Base-by-base conservation (phyloP, 2,329 filamentous ascomycete species). In the Colletotrichum chrysophilum region DNA sequence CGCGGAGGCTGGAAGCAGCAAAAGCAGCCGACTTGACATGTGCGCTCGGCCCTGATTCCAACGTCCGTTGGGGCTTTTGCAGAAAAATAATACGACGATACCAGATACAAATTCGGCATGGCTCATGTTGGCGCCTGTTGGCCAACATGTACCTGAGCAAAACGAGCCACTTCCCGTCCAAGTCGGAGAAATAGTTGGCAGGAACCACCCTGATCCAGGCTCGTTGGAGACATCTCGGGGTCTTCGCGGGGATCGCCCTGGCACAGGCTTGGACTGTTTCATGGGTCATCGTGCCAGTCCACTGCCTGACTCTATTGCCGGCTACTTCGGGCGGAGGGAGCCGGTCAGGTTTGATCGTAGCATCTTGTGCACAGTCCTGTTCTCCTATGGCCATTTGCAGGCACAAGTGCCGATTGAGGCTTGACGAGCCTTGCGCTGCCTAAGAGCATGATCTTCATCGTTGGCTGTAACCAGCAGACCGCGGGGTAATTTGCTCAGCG, bases 321-420 rank as follows among this genome's bases (percentile, higher is more conserved):
- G 68, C 26, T 71, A 21, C 62, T 62, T 66, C 69, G 73, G 69
- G 56, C 52, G 73, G 55, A 67, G 30, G 56, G 43, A 68, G 62
- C 64, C 55, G 73, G 28, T 24, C 60, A 71, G 52, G 28, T 61
- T 30, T 48, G 48, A 13, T 48, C 34, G 34, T 60, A 16, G 21
- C 34, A 18, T 61, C 32, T 52, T 32, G 43, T 16, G 55, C 30
- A 26, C 56, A 24, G 18, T 64, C 36, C 71, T 48, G 60, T 36
- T 24, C 36, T 30, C 26, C 10, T 67, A 6, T 21, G 21, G 18
- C 52, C 32, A 7, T 26, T 8, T 26, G n/a, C 24, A 34, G 32
- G 13, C n/a, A 18, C 38, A 43, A 43, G 38, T 26, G 28, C 32
- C 60, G 60, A 36, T 9, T 32, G n/a, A 38, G 32, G 60, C 38